Percentiles rank a stretch among this genome's conserved stretches.
Evolutionary conservation across 2,329 filamentous ascomycete genomes (phyloP).

Genomic region (Colletotrichum sp.): DNA sequence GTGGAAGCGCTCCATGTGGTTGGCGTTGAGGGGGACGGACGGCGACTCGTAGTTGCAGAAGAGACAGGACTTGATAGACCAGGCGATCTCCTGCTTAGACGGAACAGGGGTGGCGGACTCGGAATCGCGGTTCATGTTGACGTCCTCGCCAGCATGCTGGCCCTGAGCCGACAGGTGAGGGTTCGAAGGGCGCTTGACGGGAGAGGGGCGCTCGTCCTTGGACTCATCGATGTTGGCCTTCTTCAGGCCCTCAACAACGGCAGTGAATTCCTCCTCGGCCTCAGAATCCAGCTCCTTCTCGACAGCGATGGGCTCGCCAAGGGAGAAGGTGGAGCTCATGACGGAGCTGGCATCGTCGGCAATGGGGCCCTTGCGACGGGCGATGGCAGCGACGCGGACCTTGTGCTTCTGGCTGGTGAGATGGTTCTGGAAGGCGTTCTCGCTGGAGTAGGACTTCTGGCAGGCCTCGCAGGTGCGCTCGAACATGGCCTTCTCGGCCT

Average conservation of each 20-base stretch:
- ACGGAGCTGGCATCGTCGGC: slow-evolving; percentile 77
- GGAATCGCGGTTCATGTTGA: slow-evolving; percentile 45
- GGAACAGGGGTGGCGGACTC: slow-evolving; percentile 46
- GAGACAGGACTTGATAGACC: slow-evolving; percentile 69
- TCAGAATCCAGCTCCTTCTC: slow-evolving; percentile 65
- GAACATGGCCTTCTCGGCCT: slow-evolving; percentile 87
- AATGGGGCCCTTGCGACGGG: slow-evolving; percentile 38
- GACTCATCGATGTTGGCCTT: slow-evolving; percentile 69
- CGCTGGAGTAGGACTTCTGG: slow-evolving; percentile 93
- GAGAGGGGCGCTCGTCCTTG: slow-evolving; percentile 47
- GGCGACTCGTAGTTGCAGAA: slow-evolving; percentile 92
- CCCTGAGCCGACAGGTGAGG: slow-evolving; percentile 48
- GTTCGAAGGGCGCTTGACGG: slow-evolving; percentile 60
- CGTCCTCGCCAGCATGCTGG: slow-evolving; percentile 45
- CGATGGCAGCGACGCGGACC: slow-evolving; percentile 59
- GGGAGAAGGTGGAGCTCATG: slow-evolving; percentile 88
- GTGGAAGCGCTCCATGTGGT: slow-evolving; percentile 92
- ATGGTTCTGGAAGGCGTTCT: slow-evolving; percentile 95
- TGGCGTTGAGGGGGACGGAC: slow-evolving; percentile 74
- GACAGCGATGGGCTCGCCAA: slow-evolving; percentile 76
- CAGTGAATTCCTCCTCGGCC: slow-evolving; percentile 75
- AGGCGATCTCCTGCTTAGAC: slow-evolving; percentile 36
- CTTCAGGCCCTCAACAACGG: slow-evolving; percentile 80
- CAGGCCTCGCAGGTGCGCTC: slow-evolving; percentile 84
- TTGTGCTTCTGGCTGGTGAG: slow-evolving; percentile 90